Conservation (phyloP, 2,329 filamentous ascomycete genomes). For the Rhynchosporium agropyri region DNA sequence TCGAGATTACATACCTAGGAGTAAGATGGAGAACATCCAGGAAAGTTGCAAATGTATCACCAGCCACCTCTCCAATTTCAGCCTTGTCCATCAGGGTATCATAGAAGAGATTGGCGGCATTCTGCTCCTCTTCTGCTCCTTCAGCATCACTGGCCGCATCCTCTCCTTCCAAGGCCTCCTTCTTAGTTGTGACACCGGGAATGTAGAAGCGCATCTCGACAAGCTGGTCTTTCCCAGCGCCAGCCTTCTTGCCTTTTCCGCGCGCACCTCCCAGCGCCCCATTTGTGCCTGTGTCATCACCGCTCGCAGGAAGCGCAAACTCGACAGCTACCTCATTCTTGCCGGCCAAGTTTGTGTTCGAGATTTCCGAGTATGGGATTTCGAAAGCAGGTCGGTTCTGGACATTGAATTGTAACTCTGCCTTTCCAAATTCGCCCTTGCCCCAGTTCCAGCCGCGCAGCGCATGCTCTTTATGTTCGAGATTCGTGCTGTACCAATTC, state of each 20-base stretch:
- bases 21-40: conserved; percentile 96
- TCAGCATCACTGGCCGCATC: conserved; percentile 65
- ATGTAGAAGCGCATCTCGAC: conserved; percentile 99
- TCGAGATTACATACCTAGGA: conserved; percentile 64
- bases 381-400: conserved; percentile 97
- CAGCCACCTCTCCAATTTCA: conserved; percentile 98
- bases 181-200: conserved; percentile 82
- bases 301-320: conserved; percentile 76
- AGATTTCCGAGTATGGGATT: conserved; percentile 94
- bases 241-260: conserved; percentile 83
- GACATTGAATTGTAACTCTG: conserved; percentile 94
- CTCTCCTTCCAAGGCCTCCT: conserved; percentile 63
- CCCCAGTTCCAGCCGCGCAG: conserved; percentile 99
- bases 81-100: conserved; percentile 98
- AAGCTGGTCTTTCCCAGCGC: conserved; percentile 86
- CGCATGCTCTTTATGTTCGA: conserved; percentile 92
- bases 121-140: conserved; percentile 77
- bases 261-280: conserved; percentile 72
- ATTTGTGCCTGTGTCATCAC: conserved; percentile 72
- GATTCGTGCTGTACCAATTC: conserved; percentile 92
- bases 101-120: conserved; percentile 96
- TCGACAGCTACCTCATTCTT: conserved; percentile 98
- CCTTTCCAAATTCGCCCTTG: conserved; percentile 94
- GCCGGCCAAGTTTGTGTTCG: conserved; percentile 95
- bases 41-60: conserved; percentile 97